A percentile compares a stretch with the other conserved stretches of the same genome.
These are phyloP conservation scores for Ophiocytium majus DNA, from an alignment of 352 stramenopile species.

Conservation along the genomic window DNA sequence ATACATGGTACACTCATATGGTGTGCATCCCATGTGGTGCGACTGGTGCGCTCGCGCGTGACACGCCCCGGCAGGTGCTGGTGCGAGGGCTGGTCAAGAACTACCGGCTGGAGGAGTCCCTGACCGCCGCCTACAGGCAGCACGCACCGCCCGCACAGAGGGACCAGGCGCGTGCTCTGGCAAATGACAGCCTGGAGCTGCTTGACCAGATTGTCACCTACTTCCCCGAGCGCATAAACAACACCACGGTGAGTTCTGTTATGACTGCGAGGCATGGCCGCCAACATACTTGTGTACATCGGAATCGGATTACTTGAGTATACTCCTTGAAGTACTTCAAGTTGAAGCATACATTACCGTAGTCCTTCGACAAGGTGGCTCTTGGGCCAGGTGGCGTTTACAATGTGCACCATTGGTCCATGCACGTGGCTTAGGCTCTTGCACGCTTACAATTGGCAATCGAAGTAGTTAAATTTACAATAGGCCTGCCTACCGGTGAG, in stretches of 20 bases:
- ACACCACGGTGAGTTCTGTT: constrained; percentile 13
- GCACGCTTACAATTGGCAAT: too few relatives aligned
- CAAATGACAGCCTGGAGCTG: constrained; percentile 2
- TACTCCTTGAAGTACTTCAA: background rate
- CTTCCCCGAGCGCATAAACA: constrained; percentile 13
- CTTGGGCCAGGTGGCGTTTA: background rate
- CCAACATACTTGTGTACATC: background rate
- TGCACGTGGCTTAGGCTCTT: background rate
- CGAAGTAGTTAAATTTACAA: too few relatives aligned
- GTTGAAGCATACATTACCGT: background rate
- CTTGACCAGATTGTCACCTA: background rate
- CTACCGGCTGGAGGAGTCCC: constrained; percentile 51
- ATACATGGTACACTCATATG: too few relatives aligned
- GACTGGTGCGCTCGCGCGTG: too few relatives aligned
- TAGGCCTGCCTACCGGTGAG: too few relatives aligned
- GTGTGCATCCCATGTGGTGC: too few relatives aligned
- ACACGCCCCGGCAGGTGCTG: background rate
- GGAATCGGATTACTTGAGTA: background rate
- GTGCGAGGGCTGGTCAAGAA: constrained; percentile 49
- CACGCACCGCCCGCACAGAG: background rate
- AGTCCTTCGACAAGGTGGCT: background rate
- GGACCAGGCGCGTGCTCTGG: background rate
- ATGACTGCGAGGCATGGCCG: background rate
- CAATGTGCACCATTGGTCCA: background rate
- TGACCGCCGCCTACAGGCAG: constrained; percentile 45